Percentiles rank a stretch among this genome's conserved stretches.
These are phyloP conservation scores for Fusarium sp. DNA, from an alignment of 2,329 filamentous ascomycete genomes.

Conservation along the genomic window DNA sequence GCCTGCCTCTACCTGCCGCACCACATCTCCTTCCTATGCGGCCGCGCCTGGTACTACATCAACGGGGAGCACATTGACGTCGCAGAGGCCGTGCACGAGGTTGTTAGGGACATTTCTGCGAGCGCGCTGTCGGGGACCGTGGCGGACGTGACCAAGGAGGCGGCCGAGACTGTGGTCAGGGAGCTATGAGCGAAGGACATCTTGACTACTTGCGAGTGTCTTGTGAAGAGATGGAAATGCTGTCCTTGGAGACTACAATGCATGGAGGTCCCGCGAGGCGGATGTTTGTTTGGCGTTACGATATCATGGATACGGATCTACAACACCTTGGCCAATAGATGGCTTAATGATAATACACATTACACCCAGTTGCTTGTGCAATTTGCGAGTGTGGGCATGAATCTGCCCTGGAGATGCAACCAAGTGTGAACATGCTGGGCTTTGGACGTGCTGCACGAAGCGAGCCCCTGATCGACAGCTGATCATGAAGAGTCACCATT, in stretches of 20 bases:
- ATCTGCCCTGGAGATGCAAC: neutral
- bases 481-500: neutral
- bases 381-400: neutral
- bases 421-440: neutral
- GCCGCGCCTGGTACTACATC: conserved; percentile 94
- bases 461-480: neutral
- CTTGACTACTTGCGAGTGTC: neutral
- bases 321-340: conserved; percentile 25
- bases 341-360: conserved; percentile 41
- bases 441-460: neutral
- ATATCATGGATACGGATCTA: conserved; percentile 37
- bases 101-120: conserved; percentile 48
- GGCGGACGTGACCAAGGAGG: conserved; percentile 40
- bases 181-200: conserved; percentile 47
- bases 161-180: conserved; percentile 45
- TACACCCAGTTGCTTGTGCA: neutral
- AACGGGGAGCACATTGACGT: conserved; percentile 78
- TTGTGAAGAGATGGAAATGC: neutral
- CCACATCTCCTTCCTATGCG: conserved; percentile 84
- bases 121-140: conserved; percentile 46
- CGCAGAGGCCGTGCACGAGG: conserved; percentile 49
- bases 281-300: conserved; percentile 23
- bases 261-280: neutral
- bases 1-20: conserved; percentile 93
- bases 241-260: neutral